These are phyloP conservation scores for Tolypocladium pustulatum DNA, from an alignment of 2,329 filamentous ascomycete species.

Conservation along the genomic window DNA sequence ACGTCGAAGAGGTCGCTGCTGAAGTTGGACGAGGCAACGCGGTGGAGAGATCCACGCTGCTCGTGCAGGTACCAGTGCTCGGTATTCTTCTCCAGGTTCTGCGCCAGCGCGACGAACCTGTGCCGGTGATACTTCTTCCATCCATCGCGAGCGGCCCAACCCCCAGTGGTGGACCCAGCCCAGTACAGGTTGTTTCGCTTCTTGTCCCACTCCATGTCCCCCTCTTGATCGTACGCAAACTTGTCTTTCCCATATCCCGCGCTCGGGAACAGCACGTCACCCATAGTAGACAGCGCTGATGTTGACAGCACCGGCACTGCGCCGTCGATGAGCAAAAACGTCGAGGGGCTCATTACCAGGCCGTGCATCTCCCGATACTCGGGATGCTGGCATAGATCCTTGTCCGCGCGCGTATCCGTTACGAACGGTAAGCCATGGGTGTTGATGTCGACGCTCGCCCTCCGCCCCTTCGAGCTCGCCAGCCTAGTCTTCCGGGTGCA, in stretches of 20 bases:
- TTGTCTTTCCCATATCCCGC: slow-evolving; percentile 34
- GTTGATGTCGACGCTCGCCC: neutral
- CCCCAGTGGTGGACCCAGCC: slow-evolving; percentile 46
- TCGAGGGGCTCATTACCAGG: slow-evolving; percentile 30
- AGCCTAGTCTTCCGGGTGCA: slow-evolving; percentile 9
- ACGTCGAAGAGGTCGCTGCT: slow-evolving; percentile 30
- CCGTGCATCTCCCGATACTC: slow-evolving; percentile 33
- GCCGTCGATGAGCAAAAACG: slow-evolving; percentile 27
- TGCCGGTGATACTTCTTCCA: slow-evolving; percentile 39
- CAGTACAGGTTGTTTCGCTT: slow-evolving; percentile 45
- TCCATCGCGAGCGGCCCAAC: slow-evolving; percentile 17
- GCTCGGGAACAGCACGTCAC: slow-evolving; percentile 41
- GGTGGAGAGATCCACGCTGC: slow-evolving; percentile 6
- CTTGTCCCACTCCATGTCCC: slow-evolving; percentile 34
- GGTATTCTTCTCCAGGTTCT: slow-evolving; percentile 14
- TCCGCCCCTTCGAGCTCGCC: neutral
- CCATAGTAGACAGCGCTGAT: slow-evolving; percentile 33
- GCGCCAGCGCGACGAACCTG: slow-evolving; percentile 27
- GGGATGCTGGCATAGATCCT: slow-evolving; percentile 32
- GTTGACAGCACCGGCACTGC: slow-evolving; percentile 36
- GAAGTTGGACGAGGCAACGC: slow-evolving; percentile 18
- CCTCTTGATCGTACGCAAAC: slow-evolving; percentile 26
- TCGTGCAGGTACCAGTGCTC: slow-evolving; percentile 22
- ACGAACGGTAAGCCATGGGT: slow-evolving; percentile 26
- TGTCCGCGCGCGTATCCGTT: slow-evolving; percentile 11